phyloP scores from a whole-genome alignment of 352 stramenopile genomes.

The Sclerospora graminicola region DNA sequence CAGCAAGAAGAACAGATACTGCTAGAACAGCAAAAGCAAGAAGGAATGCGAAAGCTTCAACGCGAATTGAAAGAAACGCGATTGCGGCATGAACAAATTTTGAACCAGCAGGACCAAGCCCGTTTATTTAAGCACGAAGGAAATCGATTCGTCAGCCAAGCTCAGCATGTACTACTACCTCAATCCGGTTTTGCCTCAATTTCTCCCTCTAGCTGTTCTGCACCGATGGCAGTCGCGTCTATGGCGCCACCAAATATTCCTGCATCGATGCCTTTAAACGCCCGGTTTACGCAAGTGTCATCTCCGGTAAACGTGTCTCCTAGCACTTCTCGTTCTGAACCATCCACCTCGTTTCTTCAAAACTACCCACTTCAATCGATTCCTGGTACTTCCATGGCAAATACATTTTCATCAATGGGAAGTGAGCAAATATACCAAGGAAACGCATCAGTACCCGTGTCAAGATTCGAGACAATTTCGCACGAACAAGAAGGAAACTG shows the following conservation, averaged over 20 bases:
- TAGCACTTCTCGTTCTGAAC: slow-evolving; percentile 6
- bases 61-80: no score
- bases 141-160: slow-evolving; percentile 11
- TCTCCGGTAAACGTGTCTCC: slow-evolving; percentile 10
- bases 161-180: slow-evolving; percentile 12
- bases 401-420: slow-evolving; percentile 2
- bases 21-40: not conserved
- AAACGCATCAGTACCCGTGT: not conserved
- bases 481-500: slow-evolving; percentile 13
- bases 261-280: slow-evolving; percentile 2
- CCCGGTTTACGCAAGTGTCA: slow-evolving; percentile 4
- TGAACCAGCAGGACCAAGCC: slow-evolving; percentile 9
- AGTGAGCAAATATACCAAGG: slow-evolving; percentile 8
- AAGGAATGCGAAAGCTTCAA: not conserved
- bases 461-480: slow-evolving; percentile 17
- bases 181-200: slow-evolving; percentile 14
- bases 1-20: not conserved
- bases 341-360: slow-evolving; percentile 1
- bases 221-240: slow-evolving; percentile 8
- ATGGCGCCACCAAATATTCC: slow-evolving; percentile 9
- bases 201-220: slow-evolving; percentile 5
- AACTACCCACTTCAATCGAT: slow-evolving; percentile 4
- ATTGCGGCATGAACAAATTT: slow-evolving; percentile 11
- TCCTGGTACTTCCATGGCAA: slow-evolving; percentile 1
- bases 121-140: slow-evolving; percentile 5